Conservation (phyloP, 2,329 filamentous ascomycete genomes). For the Sporothrix euskadiensis region DNA sequence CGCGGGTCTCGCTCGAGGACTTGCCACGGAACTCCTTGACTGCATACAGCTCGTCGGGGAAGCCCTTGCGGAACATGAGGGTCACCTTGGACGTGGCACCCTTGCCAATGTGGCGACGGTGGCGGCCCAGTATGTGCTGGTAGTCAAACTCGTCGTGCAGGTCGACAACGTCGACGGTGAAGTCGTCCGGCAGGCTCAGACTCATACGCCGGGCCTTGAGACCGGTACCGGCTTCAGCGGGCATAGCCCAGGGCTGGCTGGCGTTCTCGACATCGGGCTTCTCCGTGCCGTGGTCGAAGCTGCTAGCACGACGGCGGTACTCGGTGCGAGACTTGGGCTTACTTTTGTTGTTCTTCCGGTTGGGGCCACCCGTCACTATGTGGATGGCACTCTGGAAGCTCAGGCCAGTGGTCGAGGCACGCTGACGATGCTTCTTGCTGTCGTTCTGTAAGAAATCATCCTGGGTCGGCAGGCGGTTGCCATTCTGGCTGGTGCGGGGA, state of each 20-base stretch:
- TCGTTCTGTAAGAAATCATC: conserved; percentile 49
- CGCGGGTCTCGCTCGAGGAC: conserved; percentile 65
- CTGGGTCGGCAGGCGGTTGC: conserved; percentile 43
- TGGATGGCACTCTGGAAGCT: conserved; percentile 51
- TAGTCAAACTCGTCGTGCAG: conserved; percentile 70
- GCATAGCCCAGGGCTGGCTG: conserved; percentile 56
- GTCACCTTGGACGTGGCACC: conserved; percentile 81
- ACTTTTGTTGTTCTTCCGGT: conserved; percentile 34
- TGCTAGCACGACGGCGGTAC: conserved; percentile 47
- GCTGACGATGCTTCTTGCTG: conserved; percentile 52
- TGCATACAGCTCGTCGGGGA: conserved; percentile 67
- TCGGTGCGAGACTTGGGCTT: conserved; percentile 29
- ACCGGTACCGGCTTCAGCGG: conserved; percentile 69
- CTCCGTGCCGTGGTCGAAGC: conserved; percentile 47
- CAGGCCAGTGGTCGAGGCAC: conserved; percentile 50
- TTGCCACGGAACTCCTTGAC: conserved; percentile 85
- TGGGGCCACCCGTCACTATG: conserved; percentile 43
- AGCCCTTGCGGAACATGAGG: conserved; percentile 72
- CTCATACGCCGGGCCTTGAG: conserved; percentile 79
- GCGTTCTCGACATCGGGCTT: conserved; percentile 31
- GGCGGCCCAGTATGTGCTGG: conserved; percentile 67
- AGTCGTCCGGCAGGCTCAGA: conserved; percentile 70
- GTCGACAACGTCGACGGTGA: conserved; percentile 69
- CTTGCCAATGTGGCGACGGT: conserved; percentile 75
- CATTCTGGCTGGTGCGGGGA: neutral